Evolutionary conservation across 805 yeast genomes (phyloP).

Genomic region (Hyphopichia homilentoma): DNA sequence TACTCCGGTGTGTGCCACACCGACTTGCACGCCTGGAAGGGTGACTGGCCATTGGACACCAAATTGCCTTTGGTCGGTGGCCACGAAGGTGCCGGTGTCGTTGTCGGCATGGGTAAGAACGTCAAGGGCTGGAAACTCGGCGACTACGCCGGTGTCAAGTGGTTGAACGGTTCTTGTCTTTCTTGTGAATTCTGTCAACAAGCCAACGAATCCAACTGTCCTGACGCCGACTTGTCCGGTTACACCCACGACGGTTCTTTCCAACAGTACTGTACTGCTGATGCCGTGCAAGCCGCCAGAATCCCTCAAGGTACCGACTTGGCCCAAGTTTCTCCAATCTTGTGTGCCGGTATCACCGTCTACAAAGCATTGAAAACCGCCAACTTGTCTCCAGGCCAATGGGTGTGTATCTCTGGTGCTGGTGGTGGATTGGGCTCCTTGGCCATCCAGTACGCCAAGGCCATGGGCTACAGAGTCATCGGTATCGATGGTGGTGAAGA

Average conservation of each 20-base stretch:
- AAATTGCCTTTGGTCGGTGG: conserved; percentile 47
- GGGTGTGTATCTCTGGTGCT: conserved; percentile 76
- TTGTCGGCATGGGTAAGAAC: conserved; percentile 39
- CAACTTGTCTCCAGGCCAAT: conserved; percentile 57
- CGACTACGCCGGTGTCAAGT: conserved; percentile 42
- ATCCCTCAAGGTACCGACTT: conserved; percentile 54
- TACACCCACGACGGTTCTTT: conserved; percentile 71
- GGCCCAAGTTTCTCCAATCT: conserved; percentile 56
- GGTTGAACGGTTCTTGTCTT: conserved; percentile 45
- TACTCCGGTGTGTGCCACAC: conserved; percentile 47
- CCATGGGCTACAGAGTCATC: conserved; percentile 66
- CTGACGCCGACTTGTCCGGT: conserved; percentile 66
- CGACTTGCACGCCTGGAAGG: conserved; percentile 46
- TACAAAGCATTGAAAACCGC: conserved; percentile 67
- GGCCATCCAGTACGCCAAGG: conserved; percentile 72
- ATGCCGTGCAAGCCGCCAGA: conserved; percentile 59
- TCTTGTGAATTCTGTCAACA: conserved; percentile 40
- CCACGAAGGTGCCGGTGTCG: conserved; percentile 48
- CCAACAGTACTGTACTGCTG: conserved; percentile 66
- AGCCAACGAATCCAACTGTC: conserved; percentile 51
- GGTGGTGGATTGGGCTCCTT: conserved; percentile 79
- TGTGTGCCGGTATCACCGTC: conserved; percentile 67
- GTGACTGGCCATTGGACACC: conserved; percentile 44
- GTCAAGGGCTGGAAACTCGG: conserved; percentile 42
- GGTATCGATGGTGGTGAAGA: conserved; percentile 76